Base-by-base conservation (phyloP, 352 stramenopile species). In the Thraustochytrium sp. region DNA sequence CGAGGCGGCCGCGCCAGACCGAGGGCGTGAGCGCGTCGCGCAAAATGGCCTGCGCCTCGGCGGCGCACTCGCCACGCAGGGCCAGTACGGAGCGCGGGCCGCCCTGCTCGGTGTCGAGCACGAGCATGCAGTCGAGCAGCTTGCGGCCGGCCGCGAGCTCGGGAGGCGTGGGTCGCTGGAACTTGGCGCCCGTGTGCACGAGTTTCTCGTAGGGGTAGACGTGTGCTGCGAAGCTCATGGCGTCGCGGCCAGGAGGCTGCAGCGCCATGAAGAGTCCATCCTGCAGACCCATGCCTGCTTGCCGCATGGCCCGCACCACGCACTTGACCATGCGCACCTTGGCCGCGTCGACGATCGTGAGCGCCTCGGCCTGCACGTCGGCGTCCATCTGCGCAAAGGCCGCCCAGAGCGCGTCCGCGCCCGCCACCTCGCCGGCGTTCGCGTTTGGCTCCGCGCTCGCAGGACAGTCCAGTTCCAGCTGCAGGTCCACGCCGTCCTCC, bases 261-360 rank as follows among this genome's bases (percentile, higher is more conserved):
- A 82, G n/a, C 5, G 74, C 74, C 9, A 82, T 51, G 44, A 82
- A 82, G 18, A 82, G 29, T 5, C 74, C 74, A 21, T 82, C 74
- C n/a, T 68, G 49, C 23, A 40, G 13, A 11, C 40, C 40, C 5
- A 46, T 13, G 21, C 49, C 36, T 11, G 51, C 74, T 9, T 42
- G 23, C 1, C 74, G 9, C 74, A 31, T 31, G 5, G 29, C 49
- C 4, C 29, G 48, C 26, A 61, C 31, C 4, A 82, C 53, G 37
- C 29, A 54, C 55, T 75, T 54, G 4, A 82, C 29, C 2, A 82
- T 21, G 13, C 74, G 29, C 40, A 82, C 37, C 49, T 82, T 74
- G 53, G 11, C 74, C 11, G 23, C n/a, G 13, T 82, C 74, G 8
- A 18, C 9, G 8, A 82, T 34, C 21, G 29, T 1, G 36, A 48